Percentiles rank a stretch among this genome's conserved stretches.
These are phyloP conservation scores for Xylariomycetidae sp. DNA, from an alignment of 2,329 filamentous ascomycete species.

Conservation along the genomic window DNA sequence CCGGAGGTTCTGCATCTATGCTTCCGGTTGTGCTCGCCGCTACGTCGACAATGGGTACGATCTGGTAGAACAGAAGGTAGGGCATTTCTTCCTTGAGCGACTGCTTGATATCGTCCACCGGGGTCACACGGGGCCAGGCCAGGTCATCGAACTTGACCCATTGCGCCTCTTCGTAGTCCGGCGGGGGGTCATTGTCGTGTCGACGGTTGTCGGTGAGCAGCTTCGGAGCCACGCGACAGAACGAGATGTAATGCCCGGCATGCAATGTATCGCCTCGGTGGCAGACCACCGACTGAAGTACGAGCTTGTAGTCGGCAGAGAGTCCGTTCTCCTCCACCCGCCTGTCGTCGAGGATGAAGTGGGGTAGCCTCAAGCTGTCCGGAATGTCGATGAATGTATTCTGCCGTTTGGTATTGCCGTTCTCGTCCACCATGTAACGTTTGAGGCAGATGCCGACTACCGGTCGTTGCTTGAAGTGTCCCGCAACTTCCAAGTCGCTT, in stretches of 20 bases:
- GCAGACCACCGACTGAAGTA: slow-evolving; percentile 86
- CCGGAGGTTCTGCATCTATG: slow-evolving; percentile 47
- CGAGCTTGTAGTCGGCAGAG: slow-evolving; percentile 86
- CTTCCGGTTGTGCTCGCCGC: slow-evolving; percentile 41
- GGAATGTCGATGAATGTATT: slow-evolving; percentile 90
- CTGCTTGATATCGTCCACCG: slow-evolving; percentile 71
- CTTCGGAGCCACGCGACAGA: slow-evolving; percentile 68
- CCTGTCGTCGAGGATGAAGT: slow-evolving; percentile 80
- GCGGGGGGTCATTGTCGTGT: slow-evolving; percentile 50
- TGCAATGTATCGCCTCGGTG: slow-evolving; percentile 81
- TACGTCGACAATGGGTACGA: slow-evolving; percentile 76
- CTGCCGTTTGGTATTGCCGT: slow-evolving; percentile 63
- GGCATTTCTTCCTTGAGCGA: slow-evolving; percentile 82
- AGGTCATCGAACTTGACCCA: slow-evolving; percentile 96
- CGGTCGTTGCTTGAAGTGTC: slow-evolving; percentile 78
- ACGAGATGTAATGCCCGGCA: slow-evolving; percentile 85
- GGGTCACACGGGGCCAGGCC: slow-evolving; percentile 59
- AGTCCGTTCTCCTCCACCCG: slow-evolving; percentile 59
- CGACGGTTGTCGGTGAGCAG: slow-evolving; percentile 54
- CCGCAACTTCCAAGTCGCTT: slow-evolving; percentile 75
- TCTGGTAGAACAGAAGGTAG: slow-evolving; percentile 92
- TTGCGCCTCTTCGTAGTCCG: slow-evolving; percentile 62
- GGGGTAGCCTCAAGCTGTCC: slow-evolving; percentile 69
- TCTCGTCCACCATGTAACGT: slow-evolving; percentile 70
- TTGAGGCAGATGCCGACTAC: slow-evolving; percentile 92